A percentile compares a stretch with the other conserved stretches of the same genome.
These are phyloP conservation scores for Termitomyces titanicus DNA, from an alignment of 768 basidiomycete species.

Conservation along the genomic window DNA sequence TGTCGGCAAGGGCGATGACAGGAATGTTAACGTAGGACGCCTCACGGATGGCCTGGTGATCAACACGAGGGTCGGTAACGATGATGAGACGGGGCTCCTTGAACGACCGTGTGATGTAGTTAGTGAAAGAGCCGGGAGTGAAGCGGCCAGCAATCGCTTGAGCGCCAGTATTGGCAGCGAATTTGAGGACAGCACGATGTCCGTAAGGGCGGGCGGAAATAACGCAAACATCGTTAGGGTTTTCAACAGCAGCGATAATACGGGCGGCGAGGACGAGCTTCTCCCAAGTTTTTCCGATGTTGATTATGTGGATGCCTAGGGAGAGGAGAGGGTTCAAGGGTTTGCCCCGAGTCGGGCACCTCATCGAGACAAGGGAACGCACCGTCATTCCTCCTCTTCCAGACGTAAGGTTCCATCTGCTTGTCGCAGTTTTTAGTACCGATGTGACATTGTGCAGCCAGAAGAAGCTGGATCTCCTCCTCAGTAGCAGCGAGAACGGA, in stretches of 20 bases:
- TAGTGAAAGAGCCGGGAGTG: conserved; percentile 98
- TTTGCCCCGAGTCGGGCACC: neutral
- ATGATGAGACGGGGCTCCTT: conserved; percentile 99
- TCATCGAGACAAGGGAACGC: conserved; percentile 29
- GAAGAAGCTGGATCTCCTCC: conserved; percentile 94
- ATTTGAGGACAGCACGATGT: conserved; percentile 99
- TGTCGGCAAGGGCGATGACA: conserved; percentile 98
- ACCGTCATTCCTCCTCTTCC: conserved; percentile 96
- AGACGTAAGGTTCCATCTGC: conserved; percentile 98
- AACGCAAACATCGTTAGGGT: conserved; percentile 97
- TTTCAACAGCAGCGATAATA: conserved; percentile 95
- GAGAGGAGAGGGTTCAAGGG: conserved; percentile 13
- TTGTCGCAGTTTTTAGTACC: conserved; percentile 99
- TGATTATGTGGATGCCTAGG: conserved; percentile 93
- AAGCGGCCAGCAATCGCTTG: conserved; percentile 99
- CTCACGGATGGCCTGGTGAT: conserved; percentile 99
- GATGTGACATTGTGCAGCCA: conserved; percentile 95
- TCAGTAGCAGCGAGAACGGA: conserved; percentile 91
- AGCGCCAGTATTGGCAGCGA: conserved; percentile 95
- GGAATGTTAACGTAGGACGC: conserved; percentile 99
- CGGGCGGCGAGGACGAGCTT: conserved; percentile 98
- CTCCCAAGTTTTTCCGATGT: conserved; percentile 99
- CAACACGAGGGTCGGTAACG: conserved; percentile 98
- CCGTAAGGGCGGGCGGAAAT: conserved; percentile 99
- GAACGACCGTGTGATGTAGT: conserved; percentile 99